Conservation (phyloP, 2,329 filamentous ascomycete genomes). For the Monosporascus sp. region DNA sequence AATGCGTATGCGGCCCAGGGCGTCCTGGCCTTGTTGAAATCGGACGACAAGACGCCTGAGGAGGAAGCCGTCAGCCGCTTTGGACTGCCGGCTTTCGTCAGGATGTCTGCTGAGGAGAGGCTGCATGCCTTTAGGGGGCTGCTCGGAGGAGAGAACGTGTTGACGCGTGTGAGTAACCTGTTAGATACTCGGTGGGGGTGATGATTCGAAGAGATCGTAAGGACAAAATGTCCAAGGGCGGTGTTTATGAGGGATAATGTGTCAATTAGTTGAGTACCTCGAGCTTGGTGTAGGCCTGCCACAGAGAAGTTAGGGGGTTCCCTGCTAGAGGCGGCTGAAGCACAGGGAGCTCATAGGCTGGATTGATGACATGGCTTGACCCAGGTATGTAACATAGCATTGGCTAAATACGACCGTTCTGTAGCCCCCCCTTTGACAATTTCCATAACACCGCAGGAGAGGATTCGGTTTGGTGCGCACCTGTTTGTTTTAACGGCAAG, state of each 20-base stretch:
- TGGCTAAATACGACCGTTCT: no score
- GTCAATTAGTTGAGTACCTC: neutral
- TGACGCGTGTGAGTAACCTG: slow-evolving; percentile 44
- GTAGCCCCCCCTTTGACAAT: no score
- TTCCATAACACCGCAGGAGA: no score
- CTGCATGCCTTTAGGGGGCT: slow-evolving; percentile 42
- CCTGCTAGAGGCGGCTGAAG: no score
- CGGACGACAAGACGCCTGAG: slow-evolving; percentile 16
- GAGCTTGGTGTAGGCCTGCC: neutral
- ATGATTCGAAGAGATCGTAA: neutral
- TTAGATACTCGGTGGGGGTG: slow-evolving; percentile 48
- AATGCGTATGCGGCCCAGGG: slow-evolving; percentile 69
- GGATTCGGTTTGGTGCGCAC: no score
- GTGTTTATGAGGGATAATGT: neutral
- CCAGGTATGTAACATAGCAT: no score
- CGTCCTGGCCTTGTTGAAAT: slow-evolving; percentile 46
- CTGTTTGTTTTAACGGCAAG: neutral
- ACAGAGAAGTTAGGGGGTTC: no score
- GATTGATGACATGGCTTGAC: neutral
- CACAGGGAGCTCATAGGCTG: no score
- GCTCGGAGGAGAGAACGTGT: slow-evolving; percentile 48
- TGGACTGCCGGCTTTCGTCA: slow-evolving; percentile 51
- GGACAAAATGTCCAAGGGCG: neutral
- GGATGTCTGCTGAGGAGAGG: slow-evolving; percentile 49
- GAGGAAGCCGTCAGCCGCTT: slow-evolving; percentile 18